These are phyloP conservation scores for Aspergillus phoenicis DNA, from an alignment of 2,329 filamentous ascomycete genomes.

Conservation along the genomic window DNA sequence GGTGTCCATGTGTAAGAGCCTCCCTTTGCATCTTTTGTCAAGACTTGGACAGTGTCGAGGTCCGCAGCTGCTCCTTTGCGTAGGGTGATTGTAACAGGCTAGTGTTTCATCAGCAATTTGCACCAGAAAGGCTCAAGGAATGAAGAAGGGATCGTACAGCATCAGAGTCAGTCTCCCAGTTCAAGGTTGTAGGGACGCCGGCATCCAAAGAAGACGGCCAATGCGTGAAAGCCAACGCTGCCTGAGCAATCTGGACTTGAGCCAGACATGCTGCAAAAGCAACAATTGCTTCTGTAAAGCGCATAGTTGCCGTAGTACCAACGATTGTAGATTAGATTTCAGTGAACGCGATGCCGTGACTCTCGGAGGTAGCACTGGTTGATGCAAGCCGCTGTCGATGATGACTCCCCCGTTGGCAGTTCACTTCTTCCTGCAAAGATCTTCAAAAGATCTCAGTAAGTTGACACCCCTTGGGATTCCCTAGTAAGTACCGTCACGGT, in stretches of 20 bases:
- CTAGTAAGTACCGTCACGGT: background rate
- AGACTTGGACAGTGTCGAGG: slow-evolving; percentile 53
- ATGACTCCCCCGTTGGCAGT: background rate
- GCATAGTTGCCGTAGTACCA: slow-evolving; percentile 45
- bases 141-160: slow-evolving; percentile 26
- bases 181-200: slow-evolving; percentile 53
- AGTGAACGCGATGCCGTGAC: too few relatives aligned
- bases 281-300: slow-evolving; percentile 53
- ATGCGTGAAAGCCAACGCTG: slow-evolving; percentile 54
- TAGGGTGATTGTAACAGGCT: slow-evolving; percentile 59
- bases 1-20: slow-evolving; percentile 58
- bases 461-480: background rate
- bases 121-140: background rate
- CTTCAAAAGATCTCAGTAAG: background rate
- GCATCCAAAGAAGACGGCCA: slow-evolving; percentile 52
- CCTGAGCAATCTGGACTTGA: slow-evolving; percentile 51
- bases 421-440: background rate
- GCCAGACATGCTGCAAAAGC: slow-evolving; percentile 47
- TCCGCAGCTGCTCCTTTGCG: slow-evolving; percentile 55
- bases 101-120: slow-evolving; percentile 18
- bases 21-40: slow-evolving; percentile 51
- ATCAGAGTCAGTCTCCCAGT: slow-evolving; percentile 50
- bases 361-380: too few relatives aligned
- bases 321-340: background rate
- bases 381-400: background rate